phyloP scores from a whole-genome alignment of 208 protist species.

The Trypanosomatidae sp. region DNA sequence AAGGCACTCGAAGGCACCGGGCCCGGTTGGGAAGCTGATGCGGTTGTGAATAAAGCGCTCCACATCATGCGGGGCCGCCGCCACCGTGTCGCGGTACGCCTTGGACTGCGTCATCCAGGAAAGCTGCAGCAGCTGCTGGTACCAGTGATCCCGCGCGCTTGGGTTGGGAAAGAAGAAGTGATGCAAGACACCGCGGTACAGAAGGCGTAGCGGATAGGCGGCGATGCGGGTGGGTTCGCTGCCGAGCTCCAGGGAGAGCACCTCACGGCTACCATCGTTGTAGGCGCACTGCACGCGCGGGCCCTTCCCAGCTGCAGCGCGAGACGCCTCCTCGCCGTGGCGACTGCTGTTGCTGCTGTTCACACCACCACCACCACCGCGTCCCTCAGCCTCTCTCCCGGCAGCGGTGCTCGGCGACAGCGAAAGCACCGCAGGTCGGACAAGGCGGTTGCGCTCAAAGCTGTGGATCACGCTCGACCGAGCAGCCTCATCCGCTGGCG shows the following conservation, averaged over 20 bases:
- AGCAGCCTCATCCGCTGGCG: too few species aligned
- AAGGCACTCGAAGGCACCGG: slow-evolving; percentile 53
- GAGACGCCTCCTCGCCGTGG: too few species aligned
- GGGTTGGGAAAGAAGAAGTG: slow-evolving; percentile 72
- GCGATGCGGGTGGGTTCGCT: slow-evolving; percentile 26
- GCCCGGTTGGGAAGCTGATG: slow-evolving; percentile 41
- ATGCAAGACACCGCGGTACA: slow-evolving; percentile 46
- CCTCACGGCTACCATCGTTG: slow-evolving; percentile 9
- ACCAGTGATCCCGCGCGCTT: slow-evolving; percentile 43
- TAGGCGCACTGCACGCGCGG: slow-evolving; percentile 12
- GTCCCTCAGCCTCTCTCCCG: too few species aligned
- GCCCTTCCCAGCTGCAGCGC: too few species aligned
- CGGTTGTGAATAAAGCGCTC: slow-evolving; percentile 39
- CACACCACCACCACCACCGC: too few species aligned
- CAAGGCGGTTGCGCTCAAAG: slow-evolving; percentile 26
- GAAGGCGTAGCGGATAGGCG: slow-evolving; percentile 55
- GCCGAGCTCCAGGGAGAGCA: slow-evolving; percentile 14
- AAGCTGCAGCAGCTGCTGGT: slow-evolving; percentile 36
- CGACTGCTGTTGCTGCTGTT: too few species aligned
- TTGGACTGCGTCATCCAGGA: slow-evolving; percentile 29
- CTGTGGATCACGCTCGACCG: slow-evolving; percentile 11
- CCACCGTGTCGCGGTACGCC: slow-evolving; percentile 18
- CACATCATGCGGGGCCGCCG: slow-evolving; percentile 28
- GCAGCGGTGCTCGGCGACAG: too few species aligned
- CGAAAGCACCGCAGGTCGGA: slow-evolving; percentile 26